Evolutionary conservation across 2,329 filamentous ascomycete species (phyloP), one percentile per base, ranked within the genome.

Genomic region (Coniella lustricola): DNA sequence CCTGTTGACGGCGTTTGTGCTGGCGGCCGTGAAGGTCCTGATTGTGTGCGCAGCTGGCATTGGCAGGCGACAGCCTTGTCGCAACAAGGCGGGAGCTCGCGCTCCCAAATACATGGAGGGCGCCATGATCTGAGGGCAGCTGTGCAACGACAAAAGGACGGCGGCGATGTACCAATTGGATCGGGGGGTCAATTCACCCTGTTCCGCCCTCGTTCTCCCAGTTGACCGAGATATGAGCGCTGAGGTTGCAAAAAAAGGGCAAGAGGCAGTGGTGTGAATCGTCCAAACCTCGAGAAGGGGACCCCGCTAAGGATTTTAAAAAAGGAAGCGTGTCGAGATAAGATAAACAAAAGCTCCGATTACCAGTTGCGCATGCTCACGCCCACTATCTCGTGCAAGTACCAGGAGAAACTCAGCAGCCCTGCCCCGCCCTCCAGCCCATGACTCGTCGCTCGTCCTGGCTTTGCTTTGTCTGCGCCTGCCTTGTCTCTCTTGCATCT

Each of bases 41-140:
- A 67, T 61, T 37, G 69, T 62, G 55, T 71, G 64, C 54, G 65
- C 61, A 55, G 68, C 60, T 50, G 73, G 67, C 43, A 77, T 57
- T 48, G 75, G 72, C 50, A 78, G 58, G 56, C 73, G 73, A 59
- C 72, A 70, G 60, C 71, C 71, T 64, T 75, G 71, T 64, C 76
- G 75, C 65, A 81, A 71, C 61, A 79, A 64, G 59, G 74, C 70
- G 65, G 77, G 76, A 60, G 76, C 75, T 62, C 77, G 74, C 61
- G 76, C 75, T 59, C 76, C 76, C 65, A 80, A 63, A 55, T 64
- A 61, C 57, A 62, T 64, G 59, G 64, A 62, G 58, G 64, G 62
- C 61, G 65, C 66, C 68, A 69, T 69, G 55, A 56, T 64, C n/a
- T 29, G 48, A 58, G 60, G 52, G 60, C 57, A 50, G 62, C 59